These are phyloP conservation scores for Hypsizygus marmoreus DNA, from an alignment of 768 basidiomycete species.

Conservation along the genomic window DNA sequence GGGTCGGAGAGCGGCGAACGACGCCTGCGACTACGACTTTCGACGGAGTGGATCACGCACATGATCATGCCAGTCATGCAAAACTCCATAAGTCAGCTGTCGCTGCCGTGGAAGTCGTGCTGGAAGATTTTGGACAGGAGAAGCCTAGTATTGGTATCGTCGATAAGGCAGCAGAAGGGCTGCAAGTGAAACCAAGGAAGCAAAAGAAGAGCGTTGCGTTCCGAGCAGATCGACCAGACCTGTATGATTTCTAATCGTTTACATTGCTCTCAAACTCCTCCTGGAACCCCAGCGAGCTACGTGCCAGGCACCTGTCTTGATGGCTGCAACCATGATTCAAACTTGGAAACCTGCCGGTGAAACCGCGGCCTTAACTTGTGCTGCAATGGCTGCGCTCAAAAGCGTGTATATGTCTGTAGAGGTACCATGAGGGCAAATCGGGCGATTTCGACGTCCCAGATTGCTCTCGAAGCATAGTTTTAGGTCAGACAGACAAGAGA, in stretches of 20 bases:
- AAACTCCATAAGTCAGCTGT: conserved; percentile 20
- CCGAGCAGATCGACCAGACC: conserved; percentile 62
- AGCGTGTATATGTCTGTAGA: no score
- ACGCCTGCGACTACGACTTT: conserved; percentile 38
- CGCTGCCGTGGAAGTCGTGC: conserved; percentile 44
- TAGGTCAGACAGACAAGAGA: background rate
- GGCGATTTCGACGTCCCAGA: no score
- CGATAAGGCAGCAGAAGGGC: conserved; percentile 14
- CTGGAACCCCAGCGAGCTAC: no score
- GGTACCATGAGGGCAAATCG: no score
- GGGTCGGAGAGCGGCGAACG: conserved; percentile 75
- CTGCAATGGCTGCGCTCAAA: no score
- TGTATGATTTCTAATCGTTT: conserved; percentile 68
- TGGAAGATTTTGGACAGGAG: conserved; percentile 35
- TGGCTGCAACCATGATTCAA: background rate
- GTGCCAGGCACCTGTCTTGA: no score
- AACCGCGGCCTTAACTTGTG: no score
- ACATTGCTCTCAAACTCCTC: background rate
- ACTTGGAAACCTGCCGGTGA: no score
- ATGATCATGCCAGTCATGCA: conserved; percentile 9
- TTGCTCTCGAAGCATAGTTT: background rate
- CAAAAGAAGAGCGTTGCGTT: conserved; percentile 71
- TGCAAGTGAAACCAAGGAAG: conserved; percentile 41
- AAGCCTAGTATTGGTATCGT: conserved; percentile 11
- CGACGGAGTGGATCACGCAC: conserved; percentile 13